Base-by-base conservation (phyloP, 176 grass and related monocot species). In the Aegilops sharonensis region DNA sequence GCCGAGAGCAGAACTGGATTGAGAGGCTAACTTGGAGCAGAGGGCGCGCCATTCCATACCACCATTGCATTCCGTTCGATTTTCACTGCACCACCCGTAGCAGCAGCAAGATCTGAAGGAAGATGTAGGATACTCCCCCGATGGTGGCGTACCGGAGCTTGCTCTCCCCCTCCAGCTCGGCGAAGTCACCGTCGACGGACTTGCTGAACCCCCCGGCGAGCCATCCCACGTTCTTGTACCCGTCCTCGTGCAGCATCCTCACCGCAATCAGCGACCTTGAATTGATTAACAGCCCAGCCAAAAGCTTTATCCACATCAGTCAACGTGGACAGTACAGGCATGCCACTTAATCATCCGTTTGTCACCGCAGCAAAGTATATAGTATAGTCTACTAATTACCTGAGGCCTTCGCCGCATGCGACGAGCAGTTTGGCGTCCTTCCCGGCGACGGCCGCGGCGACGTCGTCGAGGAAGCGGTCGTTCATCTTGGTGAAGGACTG, bases 361-460 rank as follows among this genome's bases (percentile, higher is more conserved):
- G 25, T 29, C 21, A 37, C 57, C 3, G 21, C 20, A 40, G 77
- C 57, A 37, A 79, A 73, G 3, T 6, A 4, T 11, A 17, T 6
- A 27, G 27, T 27, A 18, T 31, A 21, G 32, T 73, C 24, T 45
- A 60, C 67, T 59, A 21, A 59, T 82, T 74, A 92, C 94, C 97
- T 91, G 75, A 99, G 92, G 18, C 97, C 97, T 93, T 99, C 97
- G 12, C 97, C 92, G 79, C 97, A 99, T 14, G 94, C 85, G 20
- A 99, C 90, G 42, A 99, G 94, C 40, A 99, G 75, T 77, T 90
- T 99, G 50, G 86, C 80, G 18, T 95, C 90, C 88, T 89, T 95
- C 68, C 88, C 90, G 35, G 35, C 20, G 60, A 80, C 89, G 37
- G 36, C 64, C 30, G 80, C 65, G 9, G 78, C 85, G 4, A 96